Evolutionary conservation across 495 filamentous ascomycete genomes (phyloP).

Genomic region (Neurospora sp.): DNA sequence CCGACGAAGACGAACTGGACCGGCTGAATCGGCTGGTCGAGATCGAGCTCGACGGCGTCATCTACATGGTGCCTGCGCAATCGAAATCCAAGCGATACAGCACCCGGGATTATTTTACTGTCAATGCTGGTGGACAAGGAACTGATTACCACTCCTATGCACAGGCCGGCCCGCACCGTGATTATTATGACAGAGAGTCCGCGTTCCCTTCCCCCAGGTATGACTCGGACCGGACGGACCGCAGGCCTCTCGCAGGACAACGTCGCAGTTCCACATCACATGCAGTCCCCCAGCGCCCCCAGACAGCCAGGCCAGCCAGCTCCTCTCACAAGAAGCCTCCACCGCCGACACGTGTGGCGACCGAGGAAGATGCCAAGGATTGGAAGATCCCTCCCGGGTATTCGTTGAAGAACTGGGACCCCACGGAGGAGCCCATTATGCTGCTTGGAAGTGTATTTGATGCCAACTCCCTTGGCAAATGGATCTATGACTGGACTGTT

Average conservation of each 20-base stretch:
- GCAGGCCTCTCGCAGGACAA: slow-evolving; percentile 24
- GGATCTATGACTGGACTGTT: slow-evolving; percentile 99
- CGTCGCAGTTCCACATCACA: slow-evolving; percentile 33
- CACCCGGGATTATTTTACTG: slow-evolving; percentile 20
- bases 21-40: slow-evolving; percentile 21
- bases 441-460: slow-evolving; percentile 94
- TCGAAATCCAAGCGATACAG: slow-evolving; percentile 29
- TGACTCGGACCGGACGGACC: slow-evolving; percentile 25
- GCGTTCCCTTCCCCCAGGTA: slow-evolving; percentile 33
- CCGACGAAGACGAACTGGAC: slow-evolving; percentile 47
- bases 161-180: slow-evolving; percentile 33
- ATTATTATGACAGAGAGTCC: slow-evolving; percentile 28
- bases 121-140: slow-evolving; percentile 40
- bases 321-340: slow-evolving; percentile 27
- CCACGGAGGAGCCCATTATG: slow-evolving; percentile 81
- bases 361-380: slow-evolving; percentile 70
- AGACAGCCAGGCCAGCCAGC: slow-evolving; percentile 32
- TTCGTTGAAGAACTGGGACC: slow-evolving; percentile 98
- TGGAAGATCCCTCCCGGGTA: slow-evolving; percentile 85
- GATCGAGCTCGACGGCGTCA: slow-evolving; percentile 39
- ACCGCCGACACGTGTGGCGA: slow-evolving; percentile 52
- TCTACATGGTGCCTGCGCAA: slow-evolving; percentile 36
- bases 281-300: slow-evolving; percentile 27
- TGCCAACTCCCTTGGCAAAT: slow-evolving; percentile 93
- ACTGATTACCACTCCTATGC: slow-evolving; percentile 48